A percentile compares a stretch with the other conserved stretches of the same genome.
Conservation (phyloP, 352 stramenopile species). For the Halophytophthora batemanensis region DNA sequence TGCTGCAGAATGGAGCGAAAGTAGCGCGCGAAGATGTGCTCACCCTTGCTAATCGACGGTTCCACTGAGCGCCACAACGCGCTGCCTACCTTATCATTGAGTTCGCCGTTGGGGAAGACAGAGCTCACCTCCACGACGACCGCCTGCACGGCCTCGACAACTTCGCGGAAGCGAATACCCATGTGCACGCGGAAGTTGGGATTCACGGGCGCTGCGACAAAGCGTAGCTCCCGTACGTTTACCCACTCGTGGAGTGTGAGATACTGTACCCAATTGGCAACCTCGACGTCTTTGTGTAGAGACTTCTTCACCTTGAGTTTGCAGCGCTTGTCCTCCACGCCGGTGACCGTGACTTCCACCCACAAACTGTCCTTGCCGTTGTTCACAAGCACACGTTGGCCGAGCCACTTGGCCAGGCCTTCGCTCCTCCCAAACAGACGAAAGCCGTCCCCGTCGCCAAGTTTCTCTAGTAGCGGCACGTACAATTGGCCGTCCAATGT, state of each 20-base stretch:
- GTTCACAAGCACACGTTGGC: conserved; percentile 61
- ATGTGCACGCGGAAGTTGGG: conserved; percentile 66
- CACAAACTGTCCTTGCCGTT: conserved; percentile 67
- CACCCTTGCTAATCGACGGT: conserved; percentile 43
- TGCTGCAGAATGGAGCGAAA: conserved; percentile 63
- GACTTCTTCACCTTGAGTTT: conserved; percentile 62
- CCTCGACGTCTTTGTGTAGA: conserved; percentile 35
- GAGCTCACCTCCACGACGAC: conserved; percentile 73
- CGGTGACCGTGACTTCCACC: conserved; percentile 53
- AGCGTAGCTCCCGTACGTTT: conserved; percentile 46
- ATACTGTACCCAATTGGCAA: conserved; percentile 35
- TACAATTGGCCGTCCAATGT: conserved; percentile 67
- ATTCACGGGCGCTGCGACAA: conserved; percentile 46
- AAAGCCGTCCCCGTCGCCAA: conserved; percentile 25
- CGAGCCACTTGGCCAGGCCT: conserved; percentile 47
- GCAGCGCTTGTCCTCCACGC: conserved; percentile 61
- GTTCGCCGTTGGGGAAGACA: conserved; percentile 64
- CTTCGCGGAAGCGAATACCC: conserved; percentile 55
- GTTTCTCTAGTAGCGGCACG: conserved; percentile 37
- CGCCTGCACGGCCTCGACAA: conserved; percentile 53
- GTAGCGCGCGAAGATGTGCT: conserved; percentile 75
- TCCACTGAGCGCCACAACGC: conserved; percentile 63
- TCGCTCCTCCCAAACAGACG: conserved; percentile 42
- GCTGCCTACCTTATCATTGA: conserved; percentile 49
- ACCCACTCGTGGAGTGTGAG: conserved; percentile 50